Evolutionary conservation across 805 yeast genomes (phyloP), one percentile per base, ranked within the genome.

Genomic region (Pichia insulana): DNA sequence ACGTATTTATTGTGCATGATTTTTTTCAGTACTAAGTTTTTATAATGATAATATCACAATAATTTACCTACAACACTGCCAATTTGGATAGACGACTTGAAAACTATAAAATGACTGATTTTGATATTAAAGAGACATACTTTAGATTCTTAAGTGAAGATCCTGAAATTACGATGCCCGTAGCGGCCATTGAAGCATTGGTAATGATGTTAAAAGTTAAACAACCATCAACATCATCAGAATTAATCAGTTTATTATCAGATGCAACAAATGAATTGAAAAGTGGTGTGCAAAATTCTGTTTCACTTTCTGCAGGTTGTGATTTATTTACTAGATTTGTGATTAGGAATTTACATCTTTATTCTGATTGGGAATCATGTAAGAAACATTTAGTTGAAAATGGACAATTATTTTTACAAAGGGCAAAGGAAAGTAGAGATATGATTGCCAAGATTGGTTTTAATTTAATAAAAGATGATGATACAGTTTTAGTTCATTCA

Each of bases 81-180:
- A n/a, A n/a, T n/a, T n/a, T n/a, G n/a, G n/a, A n/a, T n/a, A n/a
- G n/a, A n/a, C n/a, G n/a, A n/a, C n/a, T n/a, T n/a, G n/a, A n/a
- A n/a, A n/a, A n/a, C n/a, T n/a, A n/a, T n/a, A 25, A 16, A 28
- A 48, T 45, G 50, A 33, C 50, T 15, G 70, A 67, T 27, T 88
- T 92, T 58, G 95, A 89, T 61, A 87, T 92, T 52, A 87, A 81
- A 36, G 70, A 76, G 52, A 77, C 90, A 0, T 92, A 92, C 59
- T 70, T 86, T 44, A 74, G 75, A 58, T 88, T 86, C 60, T 69
- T 92, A 48, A 77, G 75, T 51, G 96, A 88, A 39, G 97, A 92
- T 64, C 72, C 85, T n/a, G 97, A 92, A 44, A 85, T 92, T 79
- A 89, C 98, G 6, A 92, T 89, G 97, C 99, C 99, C 1, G 86